Evolutionary conservation across 2,329 filamentous ascomycete genomes (phyloP).

Genomic region (Myriosclerotinia curreyana): DNA sequence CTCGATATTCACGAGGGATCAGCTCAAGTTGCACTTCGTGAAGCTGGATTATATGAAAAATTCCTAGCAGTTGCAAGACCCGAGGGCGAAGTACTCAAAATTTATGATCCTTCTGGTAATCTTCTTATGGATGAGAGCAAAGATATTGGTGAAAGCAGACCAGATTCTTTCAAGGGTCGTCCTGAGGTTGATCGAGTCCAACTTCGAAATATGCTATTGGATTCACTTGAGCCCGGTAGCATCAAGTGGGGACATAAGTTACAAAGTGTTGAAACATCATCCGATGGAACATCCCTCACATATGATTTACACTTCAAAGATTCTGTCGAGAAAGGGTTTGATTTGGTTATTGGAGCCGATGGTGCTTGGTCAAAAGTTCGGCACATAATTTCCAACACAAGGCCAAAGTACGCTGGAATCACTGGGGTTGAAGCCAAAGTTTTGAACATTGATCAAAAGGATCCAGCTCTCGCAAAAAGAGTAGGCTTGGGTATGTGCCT

Average conservation of each 20-base stretch:
- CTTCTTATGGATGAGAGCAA: conserved; percentile 29
- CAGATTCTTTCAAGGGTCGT: conserved; percentile 18
- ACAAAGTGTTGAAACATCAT: conserved; percentile 32
- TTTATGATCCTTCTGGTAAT: conserved; percentile 34
- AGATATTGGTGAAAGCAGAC: conserved; percentile 25
- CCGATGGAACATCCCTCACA: conserved; percentile 18
- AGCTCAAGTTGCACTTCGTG: conserved; percentile 36
- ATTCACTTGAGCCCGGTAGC: conserved; percentile 28
- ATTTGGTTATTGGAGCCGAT: conserved; percentile 43
- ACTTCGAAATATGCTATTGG: conserved; percentile 34
- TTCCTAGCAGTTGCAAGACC: conserved; percentile 32
- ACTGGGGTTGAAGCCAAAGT: conserved; percentile 24
- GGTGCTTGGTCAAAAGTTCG: conserved; percentile 44
- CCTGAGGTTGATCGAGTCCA: conserved; percentile 35
- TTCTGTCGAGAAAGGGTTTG: conserved; percentile 34
- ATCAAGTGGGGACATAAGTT: conserved; percentile 33
- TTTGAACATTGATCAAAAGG: conserved; percentile 22
- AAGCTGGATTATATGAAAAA: conserved; percentile 34
- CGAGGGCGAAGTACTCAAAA: conserved; percentile 30
- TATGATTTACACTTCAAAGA: conserved; percentile 14
- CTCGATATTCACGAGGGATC: conserved; percentile 46
- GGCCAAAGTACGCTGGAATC: conserved; percentile 24
- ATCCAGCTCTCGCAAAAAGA: conserved; percentile 22
- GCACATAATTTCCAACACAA: conserved; percentile 25
- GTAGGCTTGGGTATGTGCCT: conserved; percentile 16